Base-by-base conservation (phyloP, 202 grass and related monocot genomes). In the Bolboschoenoplectus hybrid region DNA sequence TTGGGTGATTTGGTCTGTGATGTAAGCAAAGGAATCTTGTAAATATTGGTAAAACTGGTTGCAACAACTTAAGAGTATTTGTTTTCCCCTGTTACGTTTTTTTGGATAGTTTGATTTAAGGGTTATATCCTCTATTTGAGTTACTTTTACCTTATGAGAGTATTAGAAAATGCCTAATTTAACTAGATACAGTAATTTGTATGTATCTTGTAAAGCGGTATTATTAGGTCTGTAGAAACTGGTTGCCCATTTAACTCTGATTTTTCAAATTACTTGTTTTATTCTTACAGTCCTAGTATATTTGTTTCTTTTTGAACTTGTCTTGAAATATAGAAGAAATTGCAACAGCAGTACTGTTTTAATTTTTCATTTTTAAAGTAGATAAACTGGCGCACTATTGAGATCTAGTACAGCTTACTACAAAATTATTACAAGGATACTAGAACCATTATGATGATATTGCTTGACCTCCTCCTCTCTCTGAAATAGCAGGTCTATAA, bases 391-490 rank as follows among this genome's bases (percentile, higher is more conserved):
- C 46, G 3, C 41, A 82, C 16, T 63, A 65, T 66, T 26, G 44
- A 67, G 16, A 66, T 38, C 0, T 55, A 55, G 74, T 53, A 38
- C 52, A 46, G 20, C 4, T 74, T 35, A 52, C 46, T 34, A 64
- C 16, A 45, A 41, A 62, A 44, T 41, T 62, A 55, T n/a, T 84
- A 12, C 9, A 87, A 66, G 6, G 66, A 34, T 62, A 1, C 11
- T 76, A 76, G 20, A 16, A 82, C 6, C 40, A 36, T 86, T 53
- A 55, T 11, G 46, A 32, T 81, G 17, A 52, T 80, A 76, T 50
- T 49, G 70, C 20, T 45, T 88, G 49, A 81, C 35, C 36, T 6
- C 70, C 81, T 78, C 14, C 39, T 89, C 85, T 46, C 82, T 85
- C 10, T 57, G 69, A 78, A 70, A 63, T 74, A 63, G 35, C 66